These are phyloP conservation scores for Stereocaulon alpinum DNA, from an alignment of 495 filamentous ascomycete species.

Conservation along the genomic window DNA sequence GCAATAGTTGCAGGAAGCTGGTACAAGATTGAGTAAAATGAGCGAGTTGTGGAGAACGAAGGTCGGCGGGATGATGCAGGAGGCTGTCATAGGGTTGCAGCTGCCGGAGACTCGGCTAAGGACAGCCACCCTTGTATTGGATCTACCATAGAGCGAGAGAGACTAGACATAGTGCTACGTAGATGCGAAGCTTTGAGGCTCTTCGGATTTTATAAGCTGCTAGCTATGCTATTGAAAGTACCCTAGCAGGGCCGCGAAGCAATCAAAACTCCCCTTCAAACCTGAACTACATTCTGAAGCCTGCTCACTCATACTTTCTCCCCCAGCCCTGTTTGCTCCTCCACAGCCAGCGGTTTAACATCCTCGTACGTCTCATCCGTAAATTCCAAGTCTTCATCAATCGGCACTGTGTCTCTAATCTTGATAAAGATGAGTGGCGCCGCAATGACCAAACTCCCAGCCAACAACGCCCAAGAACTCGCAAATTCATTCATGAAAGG, in stretches of 20 bases:
- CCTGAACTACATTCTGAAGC: background rate
- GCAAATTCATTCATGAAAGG: slow-evolving; percentile 46
- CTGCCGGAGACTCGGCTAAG: too few relatives aligned
- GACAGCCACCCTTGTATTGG: too few relatives aligned
- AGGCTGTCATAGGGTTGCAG: too few relatives aligned
- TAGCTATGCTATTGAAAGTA: too few relatives aligned
- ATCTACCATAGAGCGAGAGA: too few relatives aligned
- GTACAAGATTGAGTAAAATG: background rate
- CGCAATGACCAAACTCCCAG: slow-evolving; percentile 55
- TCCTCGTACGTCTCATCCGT: slow-evolving; percentile 66
- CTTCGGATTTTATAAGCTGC: too few relatives aligned
- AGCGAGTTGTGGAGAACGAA: too few relatives aligned
- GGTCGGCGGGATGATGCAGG: too few relatives aligned
- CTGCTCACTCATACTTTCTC: slow-evolving; percentile 6
- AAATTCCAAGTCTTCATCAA: slow-evolving; percentile 67
- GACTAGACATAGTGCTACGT: too few relatives aligned
- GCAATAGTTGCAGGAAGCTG: background rate
- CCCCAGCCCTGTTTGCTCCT: background rate
- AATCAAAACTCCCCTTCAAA: background rate
- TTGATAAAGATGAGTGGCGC: slow-evolving; percentile 61
- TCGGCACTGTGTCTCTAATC: slow-evolving; percentile 55
- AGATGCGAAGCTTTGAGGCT: too few relatives aligned
- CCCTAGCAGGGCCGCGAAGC: too few relatives aligned
- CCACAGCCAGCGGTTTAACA: slow-evolving; percentile 32
- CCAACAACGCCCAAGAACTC: slow-evolving; percentile 56